These are phyloP conservation scores for Wallacemonas sp. DNA, from an alignment of 208 protist species.

Conservation along the genomic window DNA sequence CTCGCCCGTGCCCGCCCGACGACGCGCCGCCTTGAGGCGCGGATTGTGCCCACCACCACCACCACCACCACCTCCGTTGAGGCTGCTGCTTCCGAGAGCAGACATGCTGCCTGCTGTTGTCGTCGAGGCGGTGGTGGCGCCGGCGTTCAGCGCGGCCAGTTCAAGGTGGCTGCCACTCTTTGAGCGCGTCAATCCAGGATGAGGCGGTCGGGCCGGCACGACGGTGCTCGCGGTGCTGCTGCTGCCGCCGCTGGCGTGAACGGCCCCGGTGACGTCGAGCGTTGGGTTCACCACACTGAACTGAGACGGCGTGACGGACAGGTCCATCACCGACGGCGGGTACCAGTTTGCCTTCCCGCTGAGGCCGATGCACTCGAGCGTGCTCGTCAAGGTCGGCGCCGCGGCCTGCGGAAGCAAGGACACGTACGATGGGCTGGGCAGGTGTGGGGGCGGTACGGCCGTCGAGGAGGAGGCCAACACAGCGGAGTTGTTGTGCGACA, in stretches of 20 bases:
- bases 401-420: too few relatives aligned
- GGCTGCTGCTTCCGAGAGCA: too few relatives aligned
- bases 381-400: background rate
- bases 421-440: too few relatives aligned
- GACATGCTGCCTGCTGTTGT: too few relatives aligned
- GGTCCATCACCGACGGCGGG: background rate
- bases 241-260: background rate
- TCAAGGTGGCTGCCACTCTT: background rate
- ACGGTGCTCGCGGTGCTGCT: background rate
- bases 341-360: background rate
- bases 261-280: background rate
- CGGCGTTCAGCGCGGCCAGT: too few relatives aligned
- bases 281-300: background rate
- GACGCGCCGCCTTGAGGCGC: background rate
- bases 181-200: background rate
- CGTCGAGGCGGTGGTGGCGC: background rate
- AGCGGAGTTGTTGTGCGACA: too few relatives aligned
- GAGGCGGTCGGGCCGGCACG: too few relatives aligned
- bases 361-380: constrained; percentile 3
- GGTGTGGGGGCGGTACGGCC: too few relatives aligned
- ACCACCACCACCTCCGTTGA: too few relatives aligned
- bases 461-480: too few relatives aligned
- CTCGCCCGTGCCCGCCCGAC: background rate
- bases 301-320: background rate
- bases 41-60: background rate